phyloP scores from a whole-genome alignment of 441 rosid species.

The Populus hybrid region DNA sequence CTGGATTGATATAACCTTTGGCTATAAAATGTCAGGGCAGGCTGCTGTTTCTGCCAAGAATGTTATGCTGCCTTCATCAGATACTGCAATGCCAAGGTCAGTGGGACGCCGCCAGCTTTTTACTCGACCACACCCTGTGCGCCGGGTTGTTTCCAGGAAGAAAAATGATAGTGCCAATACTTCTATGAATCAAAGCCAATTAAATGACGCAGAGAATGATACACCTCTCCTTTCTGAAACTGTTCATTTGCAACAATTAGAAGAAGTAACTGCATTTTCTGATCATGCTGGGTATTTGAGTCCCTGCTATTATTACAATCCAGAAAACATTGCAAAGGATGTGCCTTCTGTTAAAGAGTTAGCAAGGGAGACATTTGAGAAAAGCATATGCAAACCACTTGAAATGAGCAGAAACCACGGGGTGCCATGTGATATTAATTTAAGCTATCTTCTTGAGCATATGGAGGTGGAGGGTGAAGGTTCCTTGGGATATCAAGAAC shows the following conservation, averaged over 20 bases:
- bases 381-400: slow-evolving; percentile 26
- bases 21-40: slow-evolving; percentile 89
- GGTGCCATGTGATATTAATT: slow-evolving; percentile 44
- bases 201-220: slow-evolving; percentile 35
- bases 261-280: slow-evolving; percentile 72
- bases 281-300: slow-evolving; percentile 65
- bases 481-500: slow-evolving; percentile 63
- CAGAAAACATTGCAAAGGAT: slow-evolving; percentile 29
- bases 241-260: slow-evolving; percentile 56
- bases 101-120: slow-evolving; percentile 91
- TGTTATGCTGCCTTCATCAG: slow-evolving; percentile 88
- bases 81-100: slow-evolving; percentile 62
- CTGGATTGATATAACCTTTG: slow-evolving; percentile 93
- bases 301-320: slow-evolving; percentile 47
- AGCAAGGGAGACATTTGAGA: slow-evolving; percentile 17
- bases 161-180: slow-evolving; percentile 26
- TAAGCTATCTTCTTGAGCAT: slow-evolving; percentile 66
- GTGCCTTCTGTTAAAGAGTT: slow-evolving; percentile 29
- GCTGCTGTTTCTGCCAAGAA: slow-evolving; percentile 92
- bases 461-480: slow-evolving; percentile 49
- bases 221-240: slow-evolving; percentile 49
- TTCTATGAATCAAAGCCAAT: slow-evolving; percentile 32
- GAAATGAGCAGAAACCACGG: slow-evolving; percentile 31
- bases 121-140: slow-evolving; percentile 69
- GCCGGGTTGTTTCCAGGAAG: slow-evolving; percentile 38